Evolutionary conservation across 805 yeast species (phyloP).

Genomic region (Wickerhamiella occidentalis): DNA sequence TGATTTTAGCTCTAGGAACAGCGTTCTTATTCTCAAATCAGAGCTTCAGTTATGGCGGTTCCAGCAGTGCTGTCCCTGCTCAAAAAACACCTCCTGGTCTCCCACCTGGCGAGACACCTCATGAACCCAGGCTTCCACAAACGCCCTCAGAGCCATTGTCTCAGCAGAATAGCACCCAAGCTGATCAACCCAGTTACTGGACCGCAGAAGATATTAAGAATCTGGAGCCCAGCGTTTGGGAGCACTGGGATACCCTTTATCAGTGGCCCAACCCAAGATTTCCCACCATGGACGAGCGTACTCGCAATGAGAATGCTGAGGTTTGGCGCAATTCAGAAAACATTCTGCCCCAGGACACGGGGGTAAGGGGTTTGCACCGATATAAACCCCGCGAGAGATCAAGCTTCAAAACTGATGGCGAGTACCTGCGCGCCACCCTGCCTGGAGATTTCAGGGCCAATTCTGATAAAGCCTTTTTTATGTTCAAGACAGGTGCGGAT

Average conservation of each 20-base stretch:
- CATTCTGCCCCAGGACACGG: neutral
- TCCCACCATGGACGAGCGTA: neutral
- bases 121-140: too few relatives aligned
- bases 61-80: too few relatives aligned
- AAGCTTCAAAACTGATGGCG: neutral
- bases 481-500: constrained; percentile 30
- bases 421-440: neutral
- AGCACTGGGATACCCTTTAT: neutral
- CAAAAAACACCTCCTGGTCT: too few relatives aligned
- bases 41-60: too few relatives aligned
- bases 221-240: neutral
- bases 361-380: neutral
- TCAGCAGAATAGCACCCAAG: neutral
- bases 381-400: neutral
- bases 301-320: constrained; percentile 1
- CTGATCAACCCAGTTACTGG: too few relatives aligned
- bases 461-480: constrained; percentile 22
- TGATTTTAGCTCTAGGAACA: neutral
- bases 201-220: neutral
- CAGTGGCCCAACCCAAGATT: neutral
- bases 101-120: neutral
- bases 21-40: neutral
- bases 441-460: neutral
- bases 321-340: constrained; percentile 4
- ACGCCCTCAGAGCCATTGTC: neutral